Percentiles rank a stretch among this genome's conserved stretches.
Evolutionary conservation across 805 yeast genomes (phyloP).

Genomic region (Myxozyma lipomycoides): DNA sequence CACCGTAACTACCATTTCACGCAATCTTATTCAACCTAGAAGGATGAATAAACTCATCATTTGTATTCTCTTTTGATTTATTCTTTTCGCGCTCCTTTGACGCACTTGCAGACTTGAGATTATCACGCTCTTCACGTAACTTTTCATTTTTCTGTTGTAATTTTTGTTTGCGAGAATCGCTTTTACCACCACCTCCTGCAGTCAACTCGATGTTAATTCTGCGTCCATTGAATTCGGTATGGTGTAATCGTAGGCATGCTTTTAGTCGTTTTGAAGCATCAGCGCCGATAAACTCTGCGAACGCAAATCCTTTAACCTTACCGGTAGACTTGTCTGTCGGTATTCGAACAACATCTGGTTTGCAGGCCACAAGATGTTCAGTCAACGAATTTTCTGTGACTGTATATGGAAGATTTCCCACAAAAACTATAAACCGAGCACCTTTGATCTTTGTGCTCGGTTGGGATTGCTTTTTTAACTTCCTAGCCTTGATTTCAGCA

Average conservation of each 20-base stretch:
- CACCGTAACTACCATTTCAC: conserved; percentile 3
- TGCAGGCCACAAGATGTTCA: conserved; percentile 65
- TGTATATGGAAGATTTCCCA: conserved; percentile 84
- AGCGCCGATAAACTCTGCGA: conserved; percentile 69
- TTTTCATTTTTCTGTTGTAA: conserved; percentile 74
- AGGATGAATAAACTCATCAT: conserved; percentile 59
- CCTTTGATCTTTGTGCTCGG: conserved; percentile 65
- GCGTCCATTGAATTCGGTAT: conserved; percentile 60
- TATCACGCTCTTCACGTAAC: conserved; percentile 63
- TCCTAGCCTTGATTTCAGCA: background rate
- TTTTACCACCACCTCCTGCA: conserved; percentile 91
- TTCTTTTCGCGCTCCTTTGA: too few relatives aligned
- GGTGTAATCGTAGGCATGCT: conserved; percentile 79
- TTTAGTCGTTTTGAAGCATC: conserved; percentile 80
- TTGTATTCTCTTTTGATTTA: too few relatives aligned
- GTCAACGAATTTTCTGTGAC: conserved; percentile 57
- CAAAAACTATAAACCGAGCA: conserved; percentile 74
- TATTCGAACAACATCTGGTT: conserved; percentile 71
- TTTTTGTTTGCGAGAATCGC: conserved; percentile 55
- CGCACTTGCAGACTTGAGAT: conserved; percentile 47
- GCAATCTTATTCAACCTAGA: conserved; percentile 55
- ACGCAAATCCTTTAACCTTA: conserved; percentile 74
- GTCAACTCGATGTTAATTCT: conserved; percentile 93
- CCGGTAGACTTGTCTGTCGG: conserved; percentile 50
- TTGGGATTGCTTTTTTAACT: conserved; percentile 50